phyloP scores from a whole-genome alignment of 2,329 filamentous ascomycete species.

The Stachybotrys echinatus region DNA sequence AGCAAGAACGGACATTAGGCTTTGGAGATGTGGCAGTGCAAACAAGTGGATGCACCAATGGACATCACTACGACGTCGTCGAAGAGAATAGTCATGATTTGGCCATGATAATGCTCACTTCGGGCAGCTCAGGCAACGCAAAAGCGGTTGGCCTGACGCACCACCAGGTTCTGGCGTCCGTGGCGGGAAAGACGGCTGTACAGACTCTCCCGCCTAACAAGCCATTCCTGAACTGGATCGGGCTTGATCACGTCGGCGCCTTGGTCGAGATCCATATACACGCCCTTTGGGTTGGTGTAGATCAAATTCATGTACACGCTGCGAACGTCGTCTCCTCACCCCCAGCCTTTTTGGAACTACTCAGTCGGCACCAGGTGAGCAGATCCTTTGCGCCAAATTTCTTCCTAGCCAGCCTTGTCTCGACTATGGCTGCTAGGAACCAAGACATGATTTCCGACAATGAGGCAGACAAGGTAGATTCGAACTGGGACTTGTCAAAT shows the following conservation, averaged over 20 bases:
- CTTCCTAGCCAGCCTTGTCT: slow-evolving; percentile 23
- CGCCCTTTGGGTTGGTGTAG: slow-evolving; percentile 31
- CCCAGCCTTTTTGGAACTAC: slow-evolving; percentile 28
- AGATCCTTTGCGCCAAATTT: slow-evolving; percentile 39
- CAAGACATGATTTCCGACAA: slow-evolving; percentile 9
- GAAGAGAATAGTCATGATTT: too few relatives aligned
- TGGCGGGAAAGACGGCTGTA: slow-evolving; percentile 31
- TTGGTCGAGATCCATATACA: slow-evolving; percentile 47
- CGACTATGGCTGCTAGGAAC: too few relatives aligned
- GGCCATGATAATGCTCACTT: slow-evolving; percentile 44
- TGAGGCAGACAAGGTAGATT: not conserved
- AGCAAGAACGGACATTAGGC: too few relatives aligned
- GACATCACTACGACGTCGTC: too few relatives aligned
- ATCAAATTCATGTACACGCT: slow-evolving; percentile 40
- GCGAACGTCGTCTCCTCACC: slow-evolving; percentile 34
- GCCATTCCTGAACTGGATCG: slow-evolving; percentile 42
- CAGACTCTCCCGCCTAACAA: slow-evolving; percentile 14
- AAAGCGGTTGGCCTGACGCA: slow-evolving; percentile 44
- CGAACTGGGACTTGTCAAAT: slow-evolving; percentile 13
- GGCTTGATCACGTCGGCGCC: slow-evolving; percentile 48
- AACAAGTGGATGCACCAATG: too few relatives aligned
- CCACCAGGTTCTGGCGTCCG: slow-evolving; percentile 33
- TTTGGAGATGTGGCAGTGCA: too few relatives aligned
- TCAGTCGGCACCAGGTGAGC: slow-evolving; percentile 32
- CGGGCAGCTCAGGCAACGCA: slow-evolving; percentile 43